phyloP scores from a whole-genome alignment of 2,329 filamentous ascomycete species.

The Cytospora leucostoma region DNA sequence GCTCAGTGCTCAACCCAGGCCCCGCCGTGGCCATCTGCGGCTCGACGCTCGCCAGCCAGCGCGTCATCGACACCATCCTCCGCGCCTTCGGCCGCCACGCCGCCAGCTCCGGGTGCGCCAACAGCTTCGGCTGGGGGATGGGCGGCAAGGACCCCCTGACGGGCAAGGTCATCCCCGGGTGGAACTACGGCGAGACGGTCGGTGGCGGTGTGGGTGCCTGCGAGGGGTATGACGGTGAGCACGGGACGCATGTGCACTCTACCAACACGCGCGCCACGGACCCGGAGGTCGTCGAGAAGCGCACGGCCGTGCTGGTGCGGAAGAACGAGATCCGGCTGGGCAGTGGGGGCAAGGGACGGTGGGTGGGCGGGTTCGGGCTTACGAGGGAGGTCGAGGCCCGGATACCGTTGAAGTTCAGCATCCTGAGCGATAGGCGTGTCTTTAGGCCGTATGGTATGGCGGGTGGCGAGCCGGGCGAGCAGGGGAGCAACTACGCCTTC shows the following conservation, averaged over 20 bases:
- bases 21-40: slow-evolving; percentile 33
- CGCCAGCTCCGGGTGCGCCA: slow-evolving; percentile 29
- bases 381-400: slow-evolving; percentile 39
- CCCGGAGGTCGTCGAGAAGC: slow-evolving; percentile 38
- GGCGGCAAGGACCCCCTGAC: slow-evolving; percentile 29
- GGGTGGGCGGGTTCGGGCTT: slow-evolving; percentile 37
- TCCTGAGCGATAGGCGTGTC: slow-evolving; percentile 40
- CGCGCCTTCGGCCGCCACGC: slow-evolving; percentile 29
- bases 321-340: slow-evolving; percentile 33
- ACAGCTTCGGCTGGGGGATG: slow-evolving; percentile 29
- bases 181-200: slow-evolving; percentile 37
- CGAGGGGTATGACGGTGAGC: slow-evolving; percentile 33
- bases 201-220: slow-evolving; percentile 39
- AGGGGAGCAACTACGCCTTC: slow-evolving; percentile 36
- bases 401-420: slow-evolving; percentile 38
- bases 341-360: slow-evolving; percentile 35
- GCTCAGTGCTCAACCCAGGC: slow-evolving; percentile 38
- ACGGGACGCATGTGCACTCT: slow-evolving; percentile 34
- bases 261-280: slow-evolving; percentile 38
- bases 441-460: slow-evolving; percentile 39
- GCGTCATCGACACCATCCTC: slow-evolving; percentile 28
- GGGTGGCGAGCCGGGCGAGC: slow-evolving; percentile 33
- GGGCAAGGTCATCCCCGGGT: slow-evolving; percentile 29
- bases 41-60: slow-evolving; percentile 24
- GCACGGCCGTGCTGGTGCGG: slow-evolving; percentile 38